Evolutionary conservation across 192 early-diverging fungal genomes (phyloP).

Genomic region (Podila epicladia): DNA sequence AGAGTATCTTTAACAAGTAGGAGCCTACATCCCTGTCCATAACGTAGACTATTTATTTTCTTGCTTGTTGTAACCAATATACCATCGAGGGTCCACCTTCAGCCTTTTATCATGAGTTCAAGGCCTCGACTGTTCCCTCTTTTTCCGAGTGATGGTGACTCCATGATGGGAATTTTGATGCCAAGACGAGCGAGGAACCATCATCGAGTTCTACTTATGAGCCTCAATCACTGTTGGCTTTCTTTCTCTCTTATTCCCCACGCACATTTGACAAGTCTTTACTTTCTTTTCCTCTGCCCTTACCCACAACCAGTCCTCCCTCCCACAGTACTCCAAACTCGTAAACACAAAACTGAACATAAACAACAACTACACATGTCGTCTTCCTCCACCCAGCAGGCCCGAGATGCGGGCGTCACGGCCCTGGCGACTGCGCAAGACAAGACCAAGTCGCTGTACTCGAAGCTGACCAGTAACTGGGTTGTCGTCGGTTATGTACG

Average conservation of each 20-base stretch:
- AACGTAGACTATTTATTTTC: neutral
- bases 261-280: neutral
- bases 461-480: neutral
- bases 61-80: no score
- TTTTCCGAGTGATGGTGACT: no score
- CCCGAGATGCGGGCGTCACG: neutral
- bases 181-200: no score
- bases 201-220: no score
- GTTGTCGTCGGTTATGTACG: neutral
- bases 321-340: neutral
- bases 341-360: neutral
- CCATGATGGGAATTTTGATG: no score
- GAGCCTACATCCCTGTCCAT: neutral
- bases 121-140: no score
- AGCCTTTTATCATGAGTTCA: no score
- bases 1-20: slow-evolving; percentile 41
- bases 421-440: neutral
- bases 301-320: neutral
- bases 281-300: neutral
- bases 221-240: neutral
- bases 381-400: neutral
- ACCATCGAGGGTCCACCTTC: no score
- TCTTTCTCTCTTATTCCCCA: neutral
- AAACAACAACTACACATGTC: neutral
- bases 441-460: neutral